Percentiles rank a stretch among this genome's conserved stretches.
phyloP scores from a whole-genome alignment of 2,329 filamentous ascomycete genomes.

The Claviceps maximensis region DNA sequence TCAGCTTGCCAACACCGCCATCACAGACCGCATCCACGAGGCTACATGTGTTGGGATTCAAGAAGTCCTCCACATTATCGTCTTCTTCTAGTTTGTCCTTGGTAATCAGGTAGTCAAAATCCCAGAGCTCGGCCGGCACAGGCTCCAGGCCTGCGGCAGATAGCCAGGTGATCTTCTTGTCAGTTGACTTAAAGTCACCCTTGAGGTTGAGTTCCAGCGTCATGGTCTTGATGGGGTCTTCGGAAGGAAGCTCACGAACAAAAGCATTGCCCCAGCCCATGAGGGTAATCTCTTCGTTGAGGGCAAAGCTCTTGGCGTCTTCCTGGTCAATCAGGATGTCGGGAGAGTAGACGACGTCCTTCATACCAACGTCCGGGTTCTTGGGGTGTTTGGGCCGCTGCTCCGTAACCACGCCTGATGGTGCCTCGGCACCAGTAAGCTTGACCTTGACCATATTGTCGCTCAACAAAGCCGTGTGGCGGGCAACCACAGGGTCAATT shows the following conservation, averaged over 20 bases:
- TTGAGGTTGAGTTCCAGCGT: slow-evolving; percentile 80
- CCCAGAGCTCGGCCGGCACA: slow-evolving; percentile 72
- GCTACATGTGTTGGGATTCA: slow-evolving; percentile 64
- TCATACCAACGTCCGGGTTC: slow-evolving; percentile 71
- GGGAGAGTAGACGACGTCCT: slow-evolving; percentile 69
- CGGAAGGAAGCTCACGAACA: slow-evolving; percentile 51
- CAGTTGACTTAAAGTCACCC: slow-evolving; percentile 87
- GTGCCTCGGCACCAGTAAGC: slow-evolving; percentile 55
- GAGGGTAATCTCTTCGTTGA: slow-evolving; percentile 82
- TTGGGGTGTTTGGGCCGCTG: slow-evolving; percentile 82
- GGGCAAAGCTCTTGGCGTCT: slow-evolving; percentile 68
- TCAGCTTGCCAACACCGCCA: slow-evolving; percentile 63
- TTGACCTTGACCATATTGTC: slow-evolving; percentile 59
- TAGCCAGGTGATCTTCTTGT: slow-evolving; percentile 95
- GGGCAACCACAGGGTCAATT: slow-evolving; percentile 63
- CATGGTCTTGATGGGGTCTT: slow-evolving; percentile 51
- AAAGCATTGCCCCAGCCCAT: slow-evolving; percentile 95
- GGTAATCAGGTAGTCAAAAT: slow-evolving; percentile 89
- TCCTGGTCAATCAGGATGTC: slow-evolving; percentile 73
- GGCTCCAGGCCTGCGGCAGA: slow-evolving; percentile 63
- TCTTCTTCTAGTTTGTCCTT: slow-evolving; percentile 91
- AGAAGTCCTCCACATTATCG: slow-evolving; percentile 70
- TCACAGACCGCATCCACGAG: slow-evolving; percentile 68
- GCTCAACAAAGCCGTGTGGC: slow-evolving; percentile 59
- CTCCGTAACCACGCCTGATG: slow-evolving; percentile 47